These are phyloP conservation scores for Centella asiatica DNA, from an alignment of 129 eudicot genomes.

Conservation along the genomic window DNA sequence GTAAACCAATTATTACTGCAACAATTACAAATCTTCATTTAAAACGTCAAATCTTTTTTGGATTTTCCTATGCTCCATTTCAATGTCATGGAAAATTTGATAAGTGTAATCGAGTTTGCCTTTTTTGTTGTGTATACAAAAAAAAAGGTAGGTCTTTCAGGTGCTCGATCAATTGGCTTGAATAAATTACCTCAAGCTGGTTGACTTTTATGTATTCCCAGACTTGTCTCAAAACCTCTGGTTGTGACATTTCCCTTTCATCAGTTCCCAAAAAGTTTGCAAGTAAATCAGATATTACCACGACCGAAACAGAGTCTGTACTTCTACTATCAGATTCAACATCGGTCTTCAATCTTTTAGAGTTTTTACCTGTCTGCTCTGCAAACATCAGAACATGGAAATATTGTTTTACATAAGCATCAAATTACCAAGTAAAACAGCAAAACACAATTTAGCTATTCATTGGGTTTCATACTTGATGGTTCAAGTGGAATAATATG, in stretches of 20 bases:
- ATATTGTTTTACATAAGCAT: neutral
- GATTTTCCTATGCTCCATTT: too few relatives aligned
- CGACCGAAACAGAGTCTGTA: constrained; percentile 35
- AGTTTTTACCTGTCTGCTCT: constrained; percentile 29
- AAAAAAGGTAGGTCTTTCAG: neutral
- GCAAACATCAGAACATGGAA: constrained; percentile 12
- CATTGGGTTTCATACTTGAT: constrained; percentile 26
- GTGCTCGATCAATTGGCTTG: neutral
- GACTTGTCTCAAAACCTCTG: constrained; percentile 44
- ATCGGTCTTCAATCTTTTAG: constrained; percentile 34
- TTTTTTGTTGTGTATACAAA: neutral
- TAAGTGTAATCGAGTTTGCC: too few relatives aligned
- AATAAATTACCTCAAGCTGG: constrained; percentile 48
- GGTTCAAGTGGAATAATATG: constrained; percentile 58
- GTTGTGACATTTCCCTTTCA: constrained; percentile 57
- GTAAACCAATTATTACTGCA: too few relatives aligned
- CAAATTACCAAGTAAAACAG: neutral
- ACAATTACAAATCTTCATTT: too few relatives aligned
- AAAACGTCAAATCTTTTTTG: too few relatives aligned
- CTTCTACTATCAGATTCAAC: constrained; percentile 29
- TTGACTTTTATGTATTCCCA: constrained; percentile 55
- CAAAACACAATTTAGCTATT: neutral
- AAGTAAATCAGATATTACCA: constrained; percentile 46
- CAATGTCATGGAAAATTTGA: too few relatives aligned
- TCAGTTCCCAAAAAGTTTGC: constrained; percentile 45